Base-by-base conservation (phyloP, 2,329 filamentous ascomycete species). In the Trichophyton equinum region DNA sequence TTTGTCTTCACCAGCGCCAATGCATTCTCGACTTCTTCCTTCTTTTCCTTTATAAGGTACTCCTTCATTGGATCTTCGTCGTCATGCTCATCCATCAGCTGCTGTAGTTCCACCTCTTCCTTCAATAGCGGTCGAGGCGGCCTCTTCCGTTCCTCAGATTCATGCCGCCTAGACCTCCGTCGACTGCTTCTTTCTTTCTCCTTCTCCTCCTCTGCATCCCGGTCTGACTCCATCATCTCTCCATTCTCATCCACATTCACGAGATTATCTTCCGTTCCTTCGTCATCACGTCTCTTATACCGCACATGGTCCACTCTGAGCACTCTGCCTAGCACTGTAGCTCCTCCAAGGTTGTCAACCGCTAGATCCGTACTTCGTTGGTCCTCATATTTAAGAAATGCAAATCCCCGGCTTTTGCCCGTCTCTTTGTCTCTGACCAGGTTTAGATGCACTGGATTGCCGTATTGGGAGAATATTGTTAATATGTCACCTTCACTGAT, bases 11-110 rank as follows among this genome's bases (percentile, higher is more conserved):
- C 57, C 22, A 49, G 40, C 64, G 79, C 78, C 66, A 88, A 74
- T 2, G 89, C 91, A 62, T 82, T 81, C 60, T 87, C 84, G 11
- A 96, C 82, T 71, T 96, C 89, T 71, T 90, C 89, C 74, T 88
- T 91, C 81, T 97, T 96, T 75, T 95, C 88, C 65, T 92, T 83
- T 58, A 96, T 85, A 65, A 97, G 72, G 68, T 89, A 96, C 42
- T 84, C 85, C 75, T 96, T 96, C 94, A 99, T 99, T 0, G 94
- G 94, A 72, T 99, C 94, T 63, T 97, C 92, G 25, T 96, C 91
- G 65, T 97, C 94, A 65, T 95, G 87, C 15, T 92, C 85, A 36
- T 82, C 77, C 59, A 95, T 84, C 61, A 97, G 73, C 51, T 84
- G 81, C 58, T 84, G 83, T 57, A 97, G 75, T 71, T 97, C 91